Evolutionary conservation across 2,329 filamentous ascomycete genomes (phyloP).

Genomic region (Penicillium sp.): DNA sequence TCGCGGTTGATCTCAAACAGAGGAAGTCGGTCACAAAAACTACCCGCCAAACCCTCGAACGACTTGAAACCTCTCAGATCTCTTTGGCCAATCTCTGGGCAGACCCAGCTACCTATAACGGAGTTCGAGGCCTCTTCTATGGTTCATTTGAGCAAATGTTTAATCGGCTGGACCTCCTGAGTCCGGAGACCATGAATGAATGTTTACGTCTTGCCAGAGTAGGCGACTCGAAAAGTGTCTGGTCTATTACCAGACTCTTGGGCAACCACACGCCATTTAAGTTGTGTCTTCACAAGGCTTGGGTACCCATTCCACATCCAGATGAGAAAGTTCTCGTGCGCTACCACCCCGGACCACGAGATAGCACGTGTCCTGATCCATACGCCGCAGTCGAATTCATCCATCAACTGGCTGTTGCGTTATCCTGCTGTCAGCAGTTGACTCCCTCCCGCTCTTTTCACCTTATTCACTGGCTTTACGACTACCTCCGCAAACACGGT

Average conservation of each 20-base stretch:
- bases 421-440: slow-evolving; percentile 40
- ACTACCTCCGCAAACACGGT: slow-evolving; percentile 43
- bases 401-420: slow-evolving; percentile 46
- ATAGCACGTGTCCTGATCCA: slow-evolving; percentile 29
- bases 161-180: slow-evolving; percentile 35
- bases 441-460: slow-evolving; percentile 44
- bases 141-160: slow-evolving; percentile 32
- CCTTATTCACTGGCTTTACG: slow-evolving; percentile 50
- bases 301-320: slow-evolving; percentile 22
- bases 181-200: slow-evolving; percentile 30
- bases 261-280: slow-evolving; percentile 40
- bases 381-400: slow-evolving; percentile 44
- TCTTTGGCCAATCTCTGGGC: slow-evolving; percentile 31
- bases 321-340: slow-evolving; percentile 27
- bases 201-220: slow-evolving; percentile 32
- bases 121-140: slow-evolving; percentile 27
- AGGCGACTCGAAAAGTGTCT: slow-evolving; percentile 27
- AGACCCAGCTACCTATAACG: slow-evolving; percentile 27
- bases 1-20: slow-evolving; percentile 28
- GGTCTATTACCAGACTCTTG: slow-evolving; percentile 35
- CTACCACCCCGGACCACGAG: slow-evolving; percentile 23
- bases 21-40: slow-evolving; percentile 23
- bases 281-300: slow-evolving; percentile 36
- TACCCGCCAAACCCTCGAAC: slow-evolving; percentile 24
- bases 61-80: slow-evolving; percentile 26